Evolutionary conservation across 192 early-diverging fungal species (phyloP), one percentile per base, ranked within the genome.

Genomic region (Endogone sp.): DNA sequence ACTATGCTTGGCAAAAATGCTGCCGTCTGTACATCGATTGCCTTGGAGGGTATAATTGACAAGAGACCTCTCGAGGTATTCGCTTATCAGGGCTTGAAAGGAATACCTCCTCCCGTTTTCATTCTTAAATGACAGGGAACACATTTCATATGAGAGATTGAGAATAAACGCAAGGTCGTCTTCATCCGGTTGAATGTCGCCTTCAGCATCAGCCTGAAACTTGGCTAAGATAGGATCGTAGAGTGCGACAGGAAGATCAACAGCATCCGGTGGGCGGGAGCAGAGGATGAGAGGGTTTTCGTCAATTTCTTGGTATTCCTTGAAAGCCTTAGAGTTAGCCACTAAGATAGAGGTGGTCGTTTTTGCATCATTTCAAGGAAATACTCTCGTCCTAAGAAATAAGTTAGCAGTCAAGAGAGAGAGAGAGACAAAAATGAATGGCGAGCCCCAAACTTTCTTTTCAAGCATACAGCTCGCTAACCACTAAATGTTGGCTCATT

Each of bases 211-310:
- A 61, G 4, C 60, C 60, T 61, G 60, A 61, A 61, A 61, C 16
- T 61, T 61, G 29, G 60, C 60, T 13, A 61, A 13, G 16, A 61
- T 61, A 29, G 60, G 60, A 61, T 61, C 60, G 29, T 29, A 61
- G 60, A 61, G 60, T 61, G 60, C 60, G 29, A 61, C 13, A 13
- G 60, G 60, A 8, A 13, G 25, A 29, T 13, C 60, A 13, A 8
- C 6, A 13, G 60, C 60, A 13, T 4, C 10, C 4, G 60, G 4
- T 13, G 60, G 60, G 29, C 29, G 60, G 60, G 4, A 4, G 60
- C 13, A 8, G 4, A 61, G 16, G 4, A 61, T 61, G 4, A 27
- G 16, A 56, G 56, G 6, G 60, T 61, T 29, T 4, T 61, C 13
- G 16, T 29, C 13, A 4, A 4, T 26, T 4, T 61, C 29, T 10